Evolutionary conservation across 129 eudicot genomes (phyloP).

Genomic region (Arctium lappa): DNA sequence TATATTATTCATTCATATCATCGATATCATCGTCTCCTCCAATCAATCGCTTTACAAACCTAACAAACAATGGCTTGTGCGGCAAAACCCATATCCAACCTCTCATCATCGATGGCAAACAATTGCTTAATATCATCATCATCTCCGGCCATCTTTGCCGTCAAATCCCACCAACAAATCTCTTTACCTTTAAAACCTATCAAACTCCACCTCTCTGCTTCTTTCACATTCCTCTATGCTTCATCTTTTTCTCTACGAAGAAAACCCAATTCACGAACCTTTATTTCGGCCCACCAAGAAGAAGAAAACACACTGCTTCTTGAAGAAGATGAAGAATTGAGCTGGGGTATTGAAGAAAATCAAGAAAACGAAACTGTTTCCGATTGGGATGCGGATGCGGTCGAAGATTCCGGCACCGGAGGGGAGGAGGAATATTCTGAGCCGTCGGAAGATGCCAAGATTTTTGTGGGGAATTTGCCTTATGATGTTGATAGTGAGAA

Average conservation of each 20-base stretch:
- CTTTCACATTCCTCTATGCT: slow-evolving; percentile 12
- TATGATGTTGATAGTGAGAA: slow-evolving; percentile 58
- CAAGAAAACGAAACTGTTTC: slow-evolving; percentile 7
- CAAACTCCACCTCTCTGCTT: slow-evolving; percentile 33
- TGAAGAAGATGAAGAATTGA: slow-evolving; percentile 26
- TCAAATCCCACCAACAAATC: background rate
- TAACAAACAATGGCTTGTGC: slow-evolving; percentile 4
- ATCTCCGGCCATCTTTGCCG: slow-evolving; percentile 17
- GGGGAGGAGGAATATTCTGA: slow-evolving; percentile 21
- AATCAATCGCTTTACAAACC: background rate
- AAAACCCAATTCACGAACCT: slow-evolving; percentile 23
- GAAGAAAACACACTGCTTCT: slow-evolving; percentile 36
- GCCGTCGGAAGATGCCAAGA: slow-evolving; percentile 62
- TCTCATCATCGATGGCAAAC: background rate
- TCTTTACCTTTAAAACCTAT: slow-evolving; percentile 37
- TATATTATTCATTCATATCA: background rate
- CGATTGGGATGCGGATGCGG: background rate
- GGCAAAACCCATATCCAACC: slow-evolving; percentile 8
- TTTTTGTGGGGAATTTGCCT: slow-evolving; percentile 70
- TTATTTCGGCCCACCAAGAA: slow-evolving; percentile 41
- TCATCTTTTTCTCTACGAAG: slow-evolving; percentile 25
- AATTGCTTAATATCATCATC: slow-evolving; percentile 15
- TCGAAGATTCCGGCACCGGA: background rate
- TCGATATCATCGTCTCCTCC: background rate
- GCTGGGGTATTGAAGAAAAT: background rate